Base-by-base conservation (phyloP, 2,329 filamentous ascomycete species). In the Scedosporium boydii region DNA sequence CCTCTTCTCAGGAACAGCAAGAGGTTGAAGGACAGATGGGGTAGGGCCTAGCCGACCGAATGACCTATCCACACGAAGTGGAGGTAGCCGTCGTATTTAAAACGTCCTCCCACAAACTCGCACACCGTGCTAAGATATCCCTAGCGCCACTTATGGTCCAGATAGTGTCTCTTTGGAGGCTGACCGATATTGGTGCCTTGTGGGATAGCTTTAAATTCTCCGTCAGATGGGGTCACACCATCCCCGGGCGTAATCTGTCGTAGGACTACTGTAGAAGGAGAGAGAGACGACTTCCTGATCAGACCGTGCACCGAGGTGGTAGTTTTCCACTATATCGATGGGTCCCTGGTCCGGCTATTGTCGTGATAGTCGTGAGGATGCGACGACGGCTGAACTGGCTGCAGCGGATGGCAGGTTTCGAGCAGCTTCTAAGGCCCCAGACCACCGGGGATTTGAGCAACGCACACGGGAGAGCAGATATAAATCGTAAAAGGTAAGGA, bases 121-220 rank as follows among this genome's bases (percentile, higher is more conserved):
- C 34, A 38, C 27, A 26, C 29, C 42, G 42, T 60, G 34, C 58
- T 60, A 53, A 23, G 44, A 16, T 60, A 16, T 29, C n/a, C 53
- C 60, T 62, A 44, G 53, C 60, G 60, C 60, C 51, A 62, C 60
- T 62, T 62, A 62, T 53, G 44, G 60, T 16, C 27, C 44, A 60
- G 34, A 27, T 21, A 60, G 59, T 10, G 26, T 27, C 29, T 12
- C 34, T 14, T 41, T 42, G 29, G 29, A 18, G 14, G 27, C 18
- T 34, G 59, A 53, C 26, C 26, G 14, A n/a, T 42, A 23, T 38
- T 38, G 34, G 34, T 59, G 34, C n/a, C 34, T 38, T 14, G 18
- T 7, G 18, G 29, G 57, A 59, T 59, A 16, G 18, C 12, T 29
- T 27, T 29, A 18, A 29, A 46, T 44, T n/a, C 46, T 41, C 18